Base-by-base conservation (phyloP, 2,329 filamentous ascomycete species). In the Apiospora phragmitis region DNA sequence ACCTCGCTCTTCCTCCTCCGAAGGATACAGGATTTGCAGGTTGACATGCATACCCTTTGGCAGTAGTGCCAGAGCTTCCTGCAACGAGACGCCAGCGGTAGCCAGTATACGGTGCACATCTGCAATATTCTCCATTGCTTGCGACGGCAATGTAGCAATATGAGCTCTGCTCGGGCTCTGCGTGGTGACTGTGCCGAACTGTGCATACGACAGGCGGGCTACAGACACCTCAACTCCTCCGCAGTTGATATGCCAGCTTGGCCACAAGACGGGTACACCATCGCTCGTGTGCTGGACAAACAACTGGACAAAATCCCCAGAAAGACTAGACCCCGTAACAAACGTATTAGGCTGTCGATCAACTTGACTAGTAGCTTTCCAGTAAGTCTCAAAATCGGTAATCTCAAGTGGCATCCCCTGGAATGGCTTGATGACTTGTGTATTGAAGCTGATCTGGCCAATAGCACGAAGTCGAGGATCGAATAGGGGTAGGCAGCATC, bases 311-410 rank as follows among this genome's bases (percentile, higher is more conserved):
- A 98, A 98, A 77, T 98, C 93, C n/a, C 96, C 96, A 3, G 94
- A 97, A 70, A 99, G 82, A 82, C 95, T 98, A 12, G 95, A 98
- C 0, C 95, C 96, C 0, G 95, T 98, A 24, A 99, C 94, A 32
- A 98, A 90, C 32, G 94, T 93, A 78, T 89, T 96, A 32, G 93
- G 92, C 65, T 94, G 93, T 68, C 93, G 91, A 79, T 97, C 94
- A 66, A 96, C 88, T 76, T 97, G 94, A 77, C 94, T 97, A 1
- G 96, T 99, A 0, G 95, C 95, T 82, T 98, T 99, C 96, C 96
- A 99, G 81, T 99, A 99, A 0, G 96, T 98, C 73, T 97, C 96
- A 76, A 98, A 99, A 78, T 98, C 95, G 1, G 96, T 97, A 72
- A 99, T 98, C 81, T 99, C 96, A 29, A 99, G 85, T 4, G 96